Evolutionary conservation across 257 asterid genomes (phyloP).

Genomic region (Sherardia arvensis): DNA sequence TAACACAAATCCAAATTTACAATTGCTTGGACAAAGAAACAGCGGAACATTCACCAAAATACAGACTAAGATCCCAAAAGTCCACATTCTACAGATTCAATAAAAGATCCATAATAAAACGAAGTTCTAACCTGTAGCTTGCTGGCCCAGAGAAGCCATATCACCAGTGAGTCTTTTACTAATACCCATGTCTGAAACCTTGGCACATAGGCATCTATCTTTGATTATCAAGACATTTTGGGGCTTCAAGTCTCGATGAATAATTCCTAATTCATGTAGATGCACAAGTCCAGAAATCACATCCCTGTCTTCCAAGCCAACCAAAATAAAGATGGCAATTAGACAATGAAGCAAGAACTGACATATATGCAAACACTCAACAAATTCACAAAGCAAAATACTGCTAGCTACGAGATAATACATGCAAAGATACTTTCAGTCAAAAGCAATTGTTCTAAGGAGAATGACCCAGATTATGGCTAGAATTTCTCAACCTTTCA

Average conservation of each 20-base stretch:
- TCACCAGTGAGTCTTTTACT: constrained; percentile 86
- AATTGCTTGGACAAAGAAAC: background rate
- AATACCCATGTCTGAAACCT: constrained; percentile 96
- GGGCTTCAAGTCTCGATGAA: constrained; percentile 94
- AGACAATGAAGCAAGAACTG: constrained; percentile 10
- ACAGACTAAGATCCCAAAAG: background rate
- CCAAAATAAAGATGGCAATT: background rate
- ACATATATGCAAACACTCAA: background rate
- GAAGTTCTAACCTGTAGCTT: constrained; percentile 61
- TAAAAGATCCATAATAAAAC: background rate
- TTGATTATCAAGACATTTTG: constrained; percentile 63
- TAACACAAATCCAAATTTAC: too few species aligned
- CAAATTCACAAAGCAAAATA: background rate
- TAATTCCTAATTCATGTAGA: constrained; percentile 84
- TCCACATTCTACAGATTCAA: background rate
- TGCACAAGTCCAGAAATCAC: constrained; percentile 74
- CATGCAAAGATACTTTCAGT: background rate
- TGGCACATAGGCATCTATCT: constrained; percentile 62
- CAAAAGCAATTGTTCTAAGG: background rate
- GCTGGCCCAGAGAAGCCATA: constrained; percentile 70
- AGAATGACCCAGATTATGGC: background rate
- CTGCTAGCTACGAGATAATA: background rate
- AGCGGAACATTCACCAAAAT: background rate
- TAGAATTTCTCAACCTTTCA: too few species aligned
- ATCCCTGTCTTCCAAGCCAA: constrained; percentile 50